These are phyloP conservation scores for Volvox reticuliferus DNA, from an alignment of 139 green algal species.

Conservation along the genomic window DNA sequence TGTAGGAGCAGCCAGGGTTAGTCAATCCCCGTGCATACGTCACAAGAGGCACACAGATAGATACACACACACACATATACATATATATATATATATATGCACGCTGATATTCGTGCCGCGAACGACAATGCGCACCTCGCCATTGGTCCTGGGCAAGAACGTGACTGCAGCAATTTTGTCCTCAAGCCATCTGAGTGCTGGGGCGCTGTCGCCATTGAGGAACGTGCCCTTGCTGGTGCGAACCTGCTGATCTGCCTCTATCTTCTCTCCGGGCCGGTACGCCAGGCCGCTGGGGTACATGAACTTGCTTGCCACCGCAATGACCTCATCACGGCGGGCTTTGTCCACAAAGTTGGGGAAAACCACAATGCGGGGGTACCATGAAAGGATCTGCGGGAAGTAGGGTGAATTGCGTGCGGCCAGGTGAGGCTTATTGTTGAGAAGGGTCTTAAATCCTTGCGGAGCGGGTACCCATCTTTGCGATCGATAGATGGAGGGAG, in stretches of 20 bases:
- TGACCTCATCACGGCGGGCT: conserved; percentile 41
- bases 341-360: conserved; percentile 56
- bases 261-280: conserved; percentile 35
- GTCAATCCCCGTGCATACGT: too few relatives aligned
- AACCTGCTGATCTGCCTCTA: conserved; percentile 41
- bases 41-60: too few relatives aligned
- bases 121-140: conserved; percentile 49
- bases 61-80: too few relatives aligned
- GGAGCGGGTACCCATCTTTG: too few relatives aligned
- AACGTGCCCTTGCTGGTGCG: conserved; percentile 63
- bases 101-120: too few relatives aligned
- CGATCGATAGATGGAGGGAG: neutral
- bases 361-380: conserved; percentile 60
- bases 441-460: too few relatives aligned
- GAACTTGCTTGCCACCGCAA: conserved; percentile 36
- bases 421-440: too few relatives aligned
- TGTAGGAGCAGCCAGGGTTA: too few relatives aligned
- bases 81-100: too few relatives aligned
- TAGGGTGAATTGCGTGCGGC: neutral
- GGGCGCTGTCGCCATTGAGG: conserved; percentile 38
- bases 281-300: conserved; percentile 49
- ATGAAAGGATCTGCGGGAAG: conserved; percentile 53
- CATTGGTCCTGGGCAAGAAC: conserved; percentile 53
- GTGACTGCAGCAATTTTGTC: conserved; percentile 63
- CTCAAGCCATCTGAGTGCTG: conserved; percentile 58